phyloP scores from a whole-genome alignment of 129 eudicot genomes.

The Pittosporum tobira region DNA sequence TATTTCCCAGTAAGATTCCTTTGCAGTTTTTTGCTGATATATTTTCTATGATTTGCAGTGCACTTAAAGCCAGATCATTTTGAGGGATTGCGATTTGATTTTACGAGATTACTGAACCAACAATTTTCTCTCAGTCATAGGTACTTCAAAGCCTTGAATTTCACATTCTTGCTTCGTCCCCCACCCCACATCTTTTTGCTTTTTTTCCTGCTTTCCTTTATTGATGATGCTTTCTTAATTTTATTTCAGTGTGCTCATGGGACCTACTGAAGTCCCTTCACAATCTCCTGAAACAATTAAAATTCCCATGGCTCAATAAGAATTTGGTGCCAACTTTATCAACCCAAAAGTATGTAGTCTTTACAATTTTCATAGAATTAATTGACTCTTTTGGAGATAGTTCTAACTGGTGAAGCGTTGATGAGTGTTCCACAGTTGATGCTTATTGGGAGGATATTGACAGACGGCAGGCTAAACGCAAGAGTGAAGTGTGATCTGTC shows the following conservation, averaged over 20 bases:
- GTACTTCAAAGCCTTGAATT: constrained; percentile 19
- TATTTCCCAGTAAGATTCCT: too few species aligned
- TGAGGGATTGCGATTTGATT: constrained; percentile 96
- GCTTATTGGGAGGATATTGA: constrained; percentile 84
- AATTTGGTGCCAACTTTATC: constrained; percentile 89
- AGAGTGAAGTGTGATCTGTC: constrained; percentile 80
- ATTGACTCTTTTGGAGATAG: neutral
- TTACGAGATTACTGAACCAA: constrained; percentile 68
- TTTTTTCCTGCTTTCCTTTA: neutral
- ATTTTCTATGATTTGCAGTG: constrained; percentile 30
- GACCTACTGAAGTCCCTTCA: constrained; percentile 85
- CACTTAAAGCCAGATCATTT: constrained; percentile 82
- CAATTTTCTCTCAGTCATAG: constrained; percentile 83
- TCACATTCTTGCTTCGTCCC: neutral
- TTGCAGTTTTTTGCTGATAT: neutral
- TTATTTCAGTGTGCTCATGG: constrained; percentile 62
- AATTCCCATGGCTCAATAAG: constrained; percentile 74
- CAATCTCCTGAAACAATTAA: constrained; percentile 68
- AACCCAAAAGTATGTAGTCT: constrained; percentile 68
- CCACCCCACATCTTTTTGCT: neutral
- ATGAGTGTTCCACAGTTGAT: constrained; percentile 57
- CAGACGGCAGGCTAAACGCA: constrained; percentile 89
- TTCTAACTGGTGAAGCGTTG: constrained; percentile 9
- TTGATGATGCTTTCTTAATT: neutral
- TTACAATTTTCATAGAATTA: neutral